These are phyloP conservation scores for Singerocomus inundabilis DNA, from an alignment of 1,284 basidiomycete genomes.

Conservation along the genomic window DNA sequence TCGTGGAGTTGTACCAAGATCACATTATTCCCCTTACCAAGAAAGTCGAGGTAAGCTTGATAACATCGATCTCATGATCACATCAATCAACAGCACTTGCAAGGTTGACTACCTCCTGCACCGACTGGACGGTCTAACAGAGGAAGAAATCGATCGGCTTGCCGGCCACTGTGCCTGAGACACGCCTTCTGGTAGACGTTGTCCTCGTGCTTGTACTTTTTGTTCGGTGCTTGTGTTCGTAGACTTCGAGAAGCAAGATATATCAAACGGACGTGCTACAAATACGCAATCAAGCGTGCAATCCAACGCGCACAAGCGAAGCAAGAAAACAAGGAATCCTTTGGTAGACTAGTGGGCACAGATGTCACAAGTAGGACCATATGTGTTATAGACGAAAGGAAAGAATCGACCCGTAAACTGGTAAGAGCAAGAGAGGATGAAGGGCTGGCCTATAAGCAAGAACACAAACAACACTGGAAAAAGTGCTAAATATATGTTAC, in stretches of 20 bases:
- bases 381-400: constrained; percentile 9
- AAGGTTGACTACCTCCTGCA: constrained; percentile 92
- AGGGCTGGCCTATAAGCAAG: too few relatives aligned
- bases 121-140: constrained; percentile 77
- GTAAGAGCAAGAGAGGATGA: too few relatives aligned
- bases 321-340: constrained; percentile 25
- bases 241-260: constrained; percentile 20
- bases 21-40: constrained; percentile 98
- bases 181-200: not conserved
- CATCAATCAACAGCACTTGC: constrained; percentile 1
- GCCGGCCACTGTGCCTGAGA: constrained; percentile 22
- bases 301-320: constrained; percentile 19
- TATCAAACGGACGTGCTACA: constrained; percentile 26
- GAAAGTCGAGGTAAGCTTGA: constrained; percentile 87
- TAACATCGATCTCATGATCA: not conserved
- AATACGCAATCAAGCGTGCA: constrained; percentile 23
- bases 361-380: constrained; percentile 19
- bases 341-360: constrained; percentile 12
- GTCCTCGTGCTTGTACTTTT: constrained; percentile 6
- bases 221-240: constrained; percentile 5
- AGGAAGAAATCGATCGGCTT: constrained; percentile 76
- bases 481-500: constrained; percentile 31
- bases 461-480: constrained; percentile 14
- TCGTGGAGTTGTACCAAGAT: constrained; percentile 90
- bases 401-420: too few relatives aligned